Base-by-base conservation (phyloP, 2,329 filamentous ascomycete genomes). In the Fusarium nurragi region DNA sequence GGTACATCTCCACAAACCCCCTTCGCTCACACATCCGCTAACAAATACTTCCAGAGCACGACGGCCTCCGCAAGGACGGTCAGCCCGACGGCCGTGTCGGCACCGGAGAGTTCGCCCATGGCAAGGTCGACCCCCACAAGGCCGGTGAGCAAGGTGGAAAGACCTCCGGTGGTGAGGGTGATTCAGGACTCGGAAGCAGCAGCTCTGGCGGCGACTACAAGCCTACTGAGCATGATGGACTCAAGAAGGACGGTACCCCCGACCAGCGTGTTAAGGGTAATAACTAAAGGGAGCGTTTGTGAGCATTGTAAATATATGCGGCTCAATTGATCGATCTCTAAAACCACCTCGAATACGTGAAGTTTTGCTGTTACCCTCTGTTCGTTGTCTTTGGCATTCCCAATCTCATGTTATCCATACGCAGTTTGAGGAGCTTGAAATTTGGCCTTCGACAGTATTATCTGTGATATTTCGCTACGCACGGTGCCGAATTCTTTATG, bases 11-110 rank as follows among this genome's bases (percentile, higher is more conserved):
- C 21, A 5, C 19, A 5, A 2, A 2, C 4, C 2, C 1, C 2
- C 1, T 8, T 16, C 5, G 3, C 6, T 1, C 2, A 11, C 1
- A 1, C 19, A 6, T 0, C 2, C 2, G 14, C 32, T 48, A 11
- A 61, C 37, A 54, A 12, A 28, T 11, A 8, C 3, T 2, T 7
- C 4, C 1, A 64, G 67, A 69, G 60, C 66, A 69, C 51, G 67
- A 59, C 26, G 67, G 67, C 44, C 67, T 69, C 60, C 67, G 67
- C 51, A 54, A 69, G 60, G 67, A 67, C 3, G 67, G 67, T 11
- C 46, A 69, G 60, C 67, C 66, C 1, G 67, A 69, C 26, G 44
- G 47, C 4, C 67, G 67, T 14, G 67, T 69, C 14, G 67, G 67
- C 10, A 69, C 67, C 0, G 67, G 67, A 53, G 66, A 69, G 56